Evolutionary conservation across 768 basidiomycete species (phyloP).

Genomic region (Leucosporidium creatinivorum): DNA sequence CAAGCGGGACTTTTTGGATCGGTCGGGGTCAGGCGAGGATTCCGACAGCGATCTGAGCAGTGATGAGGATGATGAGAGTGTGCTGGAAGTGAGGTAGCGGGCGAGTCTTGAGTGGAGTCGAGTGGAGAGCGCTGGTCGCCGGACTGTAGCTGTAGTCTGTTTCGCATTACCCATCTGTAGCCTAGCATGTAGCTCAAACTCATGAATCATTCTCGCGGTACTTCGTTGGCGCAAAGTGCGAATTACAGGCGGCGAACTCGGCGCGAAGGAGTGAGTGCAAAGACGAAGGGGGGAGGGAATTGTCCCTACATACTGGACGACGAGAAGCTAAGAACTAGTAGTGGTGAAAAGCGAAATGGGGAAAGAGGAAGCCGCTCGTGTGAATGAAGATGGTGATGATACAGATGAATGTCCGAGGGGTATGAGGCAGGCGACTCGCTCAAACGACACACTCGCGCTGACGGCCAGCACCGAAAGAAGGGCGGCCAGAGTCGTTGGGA

Average conservation of each 20-base stretch:
- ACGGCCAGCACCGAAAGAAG: background rate
- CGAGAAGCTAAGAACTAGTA: too few species aligned
- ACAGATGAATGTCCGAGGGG: background rate
- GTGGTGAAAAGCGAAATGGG: too few species aligned
- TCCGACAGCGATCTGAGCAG: slow-evolving; percentile 27
- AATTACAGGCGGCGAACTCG: too few species aligned
- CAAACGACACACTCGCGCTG: background rate
- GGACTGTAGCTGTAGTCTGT: background rate
- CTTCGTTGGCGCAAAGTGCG: too few species aligned
- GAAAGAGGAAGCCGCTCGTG: too few species aligned
- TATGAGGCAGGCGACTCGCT: background rate
- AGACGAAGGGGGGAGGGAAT: too few species aligned
- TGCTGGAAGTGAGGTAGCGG: slow-evolving; percentile 16
- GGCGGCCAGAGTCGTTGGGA: background rate
- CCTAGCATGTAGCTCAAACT: background rate
- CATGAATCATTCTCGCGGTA: background rate
- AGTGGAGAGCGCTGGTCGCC: slow-evolving; percentile 1
- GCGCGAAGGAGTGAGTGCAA: too few species aligned
- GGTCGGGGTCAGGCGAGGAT: slow-evolving; percentile 33
- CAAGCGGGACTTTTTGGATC: slow-evolving; percentile 21
- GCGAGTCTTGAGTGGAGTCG: slow-evolving; percentile 25
- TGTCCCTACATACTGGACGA: too few species aligned
- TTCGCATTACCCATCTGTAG: slow-evolving; percentile 6
- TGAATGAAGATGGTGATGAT: background rate
- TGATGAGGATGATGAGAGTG: too few species aligned